Evolutionary conservation across 2,329 filamentous ascomycete genomes (phyloP).

Genomic region (Raffaelea arxii): DNA sequence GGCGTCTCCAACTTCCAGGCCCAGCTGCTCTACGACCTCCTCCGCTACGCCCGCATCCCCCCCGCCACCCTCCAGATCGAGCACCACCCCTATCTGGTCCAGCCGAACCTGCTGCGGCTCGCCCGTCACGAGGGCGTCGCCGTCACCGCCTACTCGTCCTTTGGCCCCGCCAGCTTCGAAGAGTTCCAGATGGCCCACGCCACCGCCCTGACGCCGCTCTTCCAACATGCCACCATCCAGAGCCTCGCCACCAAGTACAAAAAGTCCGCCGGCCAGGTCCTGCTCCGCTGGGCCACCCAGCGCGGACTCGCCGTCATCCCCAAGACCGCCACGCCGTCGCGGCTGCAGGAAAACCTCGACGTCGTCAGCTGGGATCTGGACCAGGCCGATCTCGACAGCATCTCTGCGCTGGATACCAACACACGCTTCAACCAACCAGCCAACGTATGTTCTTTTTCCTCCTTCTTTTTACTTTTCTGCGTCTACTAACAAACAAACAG

Average conservation of each 20-base stretch:
- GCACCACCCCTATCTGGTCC: conserved; percentile 81
- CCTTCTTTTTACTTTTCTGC: neutral
- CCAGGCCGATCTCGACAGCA: conserved; percentile 44
- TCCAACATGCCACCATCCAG: conserved; percentile 57
- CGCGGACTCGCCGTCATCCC: conserved; percentile 71
- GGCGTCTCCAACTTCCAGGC: conserved; percentile 78
- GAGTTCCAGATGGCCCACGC: conserved; percentile 67
- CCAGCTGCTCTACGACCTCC: conserved; percentile 66
- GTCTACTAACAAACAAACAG: conserved; percentile 19
- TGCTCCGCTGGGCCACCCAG: conserved; percentile 83
- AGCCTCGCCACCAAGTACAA: conserved; percentile 57
- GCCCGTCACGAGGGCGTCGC: conserved; percentile 60
- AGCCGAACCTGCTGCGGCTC: conserved; percentile 59
- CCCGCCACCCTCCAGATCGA: conserved; percentile 79
- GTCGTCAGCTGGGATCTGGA: conserved; percentile 44
- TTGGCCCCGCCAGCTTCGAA: conserved; percentile 69
- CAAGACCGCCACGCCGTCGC: conserved; percentile 45
- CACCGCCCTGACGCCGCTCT: conserved; percentile 47
- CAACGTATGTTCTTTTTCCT: conserved; percentile 9
- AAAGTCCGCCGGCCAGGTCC: conserved; percentile 69
- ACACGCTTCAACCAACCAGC: conserved; percentile 53
- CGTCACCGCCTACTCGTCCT: conserved; percentile 77
- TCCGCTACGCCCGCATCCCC: conserved; percentile 65
- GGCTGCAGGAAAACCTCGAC: conserved; percentile 46
- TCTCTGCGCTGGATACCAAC: conserved; percentile 40